A percentile compares a stretch with the other conserved stretches of the same genome.
Evolutionary conservation across 2,329 filamentous ascomycete species (phyloP).

Genomic region (Sporothrix schenckii): DNA sequence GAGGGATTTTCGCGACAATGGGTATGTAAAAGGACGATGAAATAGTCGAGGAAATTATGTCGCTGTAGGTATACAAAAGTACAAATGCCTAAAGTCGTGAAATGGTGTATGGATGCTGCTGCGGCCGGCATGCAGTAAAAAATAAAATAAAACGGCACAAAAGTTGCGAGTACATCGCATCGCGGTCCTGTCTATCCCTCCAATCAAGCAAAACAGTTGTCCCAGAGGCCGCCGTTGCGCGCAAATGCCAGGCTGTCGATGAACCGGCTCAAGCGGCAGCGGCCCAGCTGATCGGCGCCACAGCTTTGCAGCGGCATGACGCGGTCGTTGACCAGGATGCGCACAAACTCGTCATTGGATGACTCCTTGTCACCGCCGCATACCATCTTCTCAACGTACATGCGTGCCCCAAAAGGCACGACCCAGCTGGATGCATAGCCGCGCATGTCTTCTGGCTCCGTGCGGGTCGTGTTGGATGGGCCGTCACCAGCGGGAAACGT

Average conservation of each 20-base stretch:
- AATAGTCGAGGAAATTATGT: not conserved
- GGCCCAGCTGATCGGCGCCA: slow-evolving; percentile 67
- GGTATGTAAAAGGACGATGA: not conserved
- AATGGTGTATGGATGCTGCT: slow-evolving; percentile 5
- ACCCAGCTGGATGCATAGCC: slow-evolving; percentile 78
- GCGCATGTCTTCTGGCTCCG: slow-evolving; percentile 56
- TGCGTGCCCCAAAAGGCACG: slow-evolving; percentile 77
- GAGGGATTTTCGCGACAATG: not conserved
- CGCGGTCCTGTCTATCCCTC: not conserved
- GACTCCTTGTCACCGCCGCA: slow-evolving; percentile 52
- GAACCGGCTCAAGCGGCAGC: slow-evolving; percentile 71
- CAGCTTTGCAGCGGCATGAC: slow-evolving; percentile 74
- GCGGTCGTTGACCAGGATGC: slow-evolving; percentile 81
- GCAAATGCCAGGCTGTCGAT: slow-evolving; percentile 77
- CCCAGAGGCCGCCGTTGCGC: slow-evolving; percentile 71
- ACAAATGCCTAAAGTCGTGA: not conserved
- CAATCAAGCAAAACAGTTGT: slow-evolving; percentile 56
- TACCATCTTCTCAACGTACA: slow-evolving; percentile 86
- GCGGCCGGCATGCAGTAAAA: not conserved
- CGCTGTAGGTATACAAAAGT: slow-evolving; percentile 5
- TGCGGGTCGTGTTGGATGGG: slow-evolving; percentile 55
- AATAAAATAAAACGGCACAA: not conserved
- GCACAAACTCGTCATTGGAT: slow-evolving; percentile 66
- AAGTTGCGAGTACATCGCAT: not conserved
- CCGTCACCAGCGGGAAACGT: not conserved